phyloP scores from a whole-genome alignment of 2,329 filamentous ascomycete genomes.

The Hortaea werneckii region DNA sequence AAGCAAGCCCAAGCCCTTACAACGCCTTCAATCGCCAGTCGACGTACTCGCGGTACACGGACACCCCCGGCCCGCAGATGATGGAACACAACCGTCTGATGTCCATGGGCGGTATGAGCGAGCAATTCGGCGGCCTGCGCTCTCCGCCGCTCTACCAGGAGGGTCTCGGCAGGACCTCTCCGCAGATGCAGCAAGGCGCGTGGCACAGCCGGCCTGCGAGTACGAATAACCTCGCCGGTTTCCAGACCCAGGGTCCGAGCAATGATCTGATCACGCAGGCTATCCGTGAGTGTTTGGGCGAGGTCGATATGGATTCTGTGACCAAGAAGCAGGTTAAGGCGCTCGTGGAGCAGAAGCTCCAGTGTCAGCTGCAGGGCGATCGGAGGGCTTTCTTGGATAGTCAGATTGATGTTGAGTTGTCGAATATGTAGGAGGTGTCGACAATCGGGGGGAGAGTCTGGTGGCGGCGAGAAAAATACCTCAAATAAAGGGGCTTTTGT shows the following conservation, averaged over 20 bases:
- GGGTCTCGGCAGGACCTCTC: neutral
- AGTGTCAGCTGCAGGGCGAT: conserved; percentile 79
- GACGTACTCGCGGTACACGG: conserved; percentile 51
- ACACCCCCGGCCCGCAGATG: conserved; percentile 45
- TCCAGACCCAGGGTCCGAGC: conserved; percentile 58
- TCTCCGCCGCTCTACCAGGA: conserved; percentile 9
- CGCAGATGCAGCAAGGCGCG: conserved; percentile 15
- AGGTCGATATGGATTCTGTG: conserved; percentile 91
- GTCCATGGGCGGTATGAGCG: conserved; percentile 49
- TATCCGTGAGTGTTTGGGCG: conserved; percentile 69
- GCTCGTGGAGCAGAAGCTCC: conserved; percentile 83
- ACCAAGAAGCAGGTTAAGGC: conserved; percentile 90
- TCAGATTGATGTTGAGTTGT: conserved; percentile 86
- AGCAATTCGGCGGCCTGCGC: conserved; percentile 28
- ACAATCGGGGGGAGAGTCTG: too few relatives aligned
- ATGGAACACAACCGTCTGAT: conserved; percentile 39
- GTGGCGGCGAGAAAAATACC: too few relatives aligned
- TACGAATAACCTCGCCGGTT: conserved; percentile 39
- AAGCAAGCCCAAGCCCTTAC: conserved; percentile 65
- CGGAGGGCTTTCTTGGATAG: conserved; percentile 81
- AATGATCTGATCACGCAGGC: conserved; percentile 74
- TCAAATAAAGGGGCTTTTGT: too few relatives aligned
- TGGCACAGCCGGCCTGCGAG: conserved; percentile 16
- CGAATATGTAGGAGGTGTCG: conserved; percentile 59
- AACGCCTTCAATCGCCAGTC: conserved; percentile 59